phyloP scores from a whole-genome alignment of 2,329 filamentous ascomycete genomes.

The Calonectria honghensis region DNA sequence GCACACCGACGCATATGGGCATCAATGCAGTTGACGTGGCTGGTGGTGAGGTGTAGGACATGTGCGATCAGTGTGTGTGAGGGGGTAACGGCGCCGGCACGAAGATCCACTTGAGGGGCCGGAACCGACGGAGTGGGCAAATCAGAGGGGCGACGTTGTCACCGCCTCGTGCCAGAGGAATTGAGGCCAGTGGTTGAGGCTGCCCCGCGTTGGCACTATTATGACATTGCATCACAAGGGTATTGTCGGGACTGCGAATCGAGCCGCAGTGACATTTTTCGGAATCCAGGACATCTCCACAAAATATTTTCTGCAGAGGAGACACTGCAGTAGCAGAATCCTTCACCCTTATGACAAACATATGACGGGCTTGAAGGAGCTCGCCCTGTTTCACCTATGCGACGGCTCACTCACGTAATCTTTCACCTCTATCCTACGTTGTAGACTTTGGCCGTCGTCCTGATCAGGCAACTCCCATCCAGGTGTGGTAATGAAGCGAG shows the following conservation, averaged over 20 bases:
- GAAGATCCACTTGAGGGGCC: conserved; percentile 24
- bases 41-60: conserved; percentile 14
- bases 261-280: conserved; percentile 3
- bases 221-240: conserved; percentile 15
- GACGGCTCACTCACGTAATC: conserved; percentile 22
- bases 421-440: conserved; percentile 6
- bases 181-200: conserved; percentile 8
- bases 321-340: conserved; percentile 7
- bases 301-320: conserved; percentile 24
- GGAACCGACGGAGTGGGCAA: conserved; percentile 10
- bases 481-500: conserved; percentile 43
- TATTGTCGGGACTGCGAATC: conserved; percentile 6
- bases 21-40: conserved; percentile 40
- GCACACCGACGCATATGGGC: conserved; percentile 30
- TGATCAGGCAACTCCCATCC: conserved; percentile 45
- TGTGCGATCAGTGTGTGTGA: conserved; percentile 20
- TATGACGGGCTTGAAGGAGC: neutral
- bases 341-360: neutral
- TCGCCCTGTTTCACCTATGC: neutral
- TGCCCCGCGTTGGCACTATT: conserved; percentile 24
- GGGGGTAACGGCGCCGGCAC: conserved; percentile 1
- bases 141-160: conserved; percentile 33
- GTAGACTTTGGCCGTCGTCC: conserved; percentile 4
- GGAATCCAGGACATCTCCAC: conserved; percentile 13
- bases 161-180: conserved; percentile 23